Base-by-base conservation (phyloP, 352 stramenopile species). In the Phytophthora litchii region DNA sequence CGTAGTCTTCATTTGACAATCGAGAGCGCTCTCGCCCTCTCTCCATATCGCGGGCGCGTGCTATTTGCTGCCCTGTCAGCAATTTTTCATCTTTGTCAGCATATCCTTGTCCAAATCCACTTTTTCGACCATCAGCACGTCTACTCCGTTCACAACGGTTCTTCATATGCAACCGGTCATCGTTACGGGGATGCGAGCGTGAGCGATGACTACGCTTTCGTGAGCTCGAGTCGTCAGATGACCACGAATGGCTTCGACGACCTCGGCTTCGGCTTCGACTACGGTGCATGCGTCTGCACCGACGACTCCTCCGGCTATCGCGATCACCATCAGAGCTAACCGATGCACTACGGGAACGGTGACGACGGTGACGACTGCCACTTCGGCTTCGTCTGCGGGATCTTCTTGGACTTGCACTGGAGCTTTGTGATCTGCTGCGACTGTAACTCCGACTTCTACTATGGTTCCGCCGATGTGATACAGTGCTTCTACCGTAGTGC, bases 21-120 rank as follows among this genome's bases (percentile, higher is more conserved):
- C 77, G 69, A 35, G 80, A 88, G 8, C 56, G 67, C 23, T 86
- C 78, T 8, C 77, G 75, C 0, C 84, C 84, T 47, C 75, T 67
- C 52, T 91, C 76, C 45, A 89, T 67, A 12, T 91, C 84, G 5
- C 80, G 70, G 8, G 82, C 82, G 13, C 78, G 77, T 25, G 82
- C 82, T 46, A 94, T 79, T 64, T 92, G 82, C 46, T 91, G 81
- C 0, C 84, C 84, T 1, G 84, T 94, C 31, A 89, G 53, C 34
- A 89, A 32, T 8, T 70, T 71, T n/a, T 72, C 56, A 20, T 48
- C 34, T 17, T 65, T 67, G 1, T 44, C 53, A 10, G 20, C 40
- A 19, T 25, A 27, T 44, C 23, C 37, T 34, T 23, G 32, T 10
- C 49, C 36, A 32, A 32, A 40, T 13, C 10, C 27, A 48, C 19